Percentiles rank a stretch among this genome's conserved stretches.
Evolutionary conservation across 768 basidiomycete species (phyloP).

Genomic region (Mycena polygramma): DNA sequence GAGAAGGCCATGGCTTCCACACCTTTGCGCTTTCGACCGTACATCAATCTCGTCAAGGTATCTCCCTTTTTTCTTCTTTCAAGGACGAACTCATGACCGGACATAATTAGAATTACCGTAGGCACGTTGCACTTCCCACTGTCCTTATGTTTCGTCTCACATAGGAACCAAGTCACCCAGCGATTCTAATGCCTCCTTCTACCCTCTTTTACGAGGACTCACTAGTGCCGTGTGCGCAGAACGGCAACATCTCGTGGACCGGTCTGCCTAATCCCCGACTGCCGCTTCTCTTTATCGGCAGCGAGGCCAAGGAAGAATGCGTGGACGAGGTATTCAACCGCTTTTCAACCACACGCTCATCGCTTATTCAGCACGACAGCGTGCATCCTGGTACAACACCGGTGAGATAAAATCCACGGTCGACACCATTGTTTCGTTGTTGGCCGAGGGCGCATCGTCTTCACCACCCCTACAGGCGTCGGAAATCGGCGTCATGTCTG

Average conservation of each 20-base stretch:
- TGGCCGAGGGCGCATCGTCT: conserved; percentile 51
- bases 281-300: conserved; percentile 61
- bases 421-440: conserved; percentile 53
- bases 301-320: conserved; percentile 55
- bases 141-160: not conserved
- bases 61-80: not conserved
- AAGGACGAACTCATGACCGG: not conserved
- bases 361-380: conserved; percentile 41
- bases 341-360: not conserved
- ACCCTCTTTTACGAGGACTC: conserved; percentile 67
- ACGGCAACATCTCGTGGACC: conserved; percentile 58
- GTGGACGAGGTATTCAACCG: conserved; percentile 56
- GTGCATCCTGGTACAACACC: conserved; percentile 64
- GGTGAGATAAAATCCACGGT: conserved; percentile 60
- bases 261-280: conserved; percentile 53
- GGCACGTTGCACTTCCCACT: conserved; percentile 6
- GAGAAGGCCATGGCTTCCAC: not conserved
- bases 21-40: conserved; percentile 46
- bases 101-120: conserved; percentile 34
- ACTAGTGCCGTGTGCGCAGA: conserved; percentile 59
- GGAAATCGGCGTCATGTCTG: conserved; percentile 65
- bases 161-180: conserved; percentile 54
- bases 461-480: conserved; percentile 55
- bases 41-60: conserved; percentile 61
- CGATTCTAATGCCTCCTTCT: conserved; percentile 67